A percentile compares a stretch with the other conserved stretches of the same genome.
Evolutionary conservation across 2,329 filamentous ascomycete species (phyloP).

Genomic region (Graphilbum ipis-grandicollis): DNA sequence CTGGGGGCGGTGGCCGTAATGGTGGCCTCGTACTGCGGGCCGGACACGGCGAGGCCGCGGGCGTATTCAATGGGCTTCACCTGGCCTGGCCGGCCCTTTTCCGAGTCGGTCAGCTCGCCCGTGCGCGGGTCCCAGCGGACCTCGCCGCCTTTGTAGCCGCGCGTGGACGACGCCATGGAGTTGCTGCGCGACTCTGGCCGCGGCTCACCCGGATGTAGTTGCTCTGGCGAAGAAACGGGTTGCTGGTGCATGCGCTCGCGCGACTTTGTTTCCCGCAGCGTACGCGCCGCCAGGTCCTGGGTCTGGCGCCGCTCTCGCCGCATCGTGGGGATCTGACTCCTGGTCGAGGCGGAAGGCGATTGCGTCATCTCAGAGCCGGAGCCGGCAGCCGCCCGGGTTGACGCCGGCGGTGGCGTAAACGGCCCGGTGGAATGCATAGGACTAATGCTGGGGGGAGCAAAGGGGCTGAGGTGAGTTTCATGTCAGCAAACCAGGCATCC

Average conservation of each 20-base stretch:
- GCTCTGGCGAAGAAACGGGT: constrained; percentile 9
- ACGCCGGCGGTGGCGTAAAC: too few relatives aligned
- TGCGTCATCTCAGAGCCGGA: neutral
- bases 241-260: constrained; percentile 15
- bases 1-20: neutral
- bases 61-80: constrained; percentile 35
- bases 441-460: neutral
- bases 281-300: constrained; percentile 19
- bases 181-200: constrained; percentile 10
- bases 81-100: constrained; percentile 36
- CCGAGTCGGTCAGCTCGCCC: constrained; percentile 43
- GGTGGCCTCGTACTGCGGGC: too few relatives aligned
- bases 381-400: too few relatives aligned
- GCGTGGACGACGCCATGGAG: constrained; percentile 3
- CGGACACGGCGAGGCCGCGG: constrained; percentile 15
- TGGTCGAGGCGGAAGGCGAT: constrained; percentile 7
- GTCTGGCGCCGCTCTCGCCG: constrained; percentile 31
- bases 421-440: constrained; percentile 8
- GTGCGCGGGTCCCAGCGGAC: constrained; percentile 49
- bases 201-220: constrained; percentile 9
- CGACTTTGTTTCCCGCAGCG: constrained; percentile 21
- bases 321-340: constrained; percentile 30
- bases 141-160: constrained; percentile 18
- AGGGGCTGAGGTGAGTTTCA: neutral
- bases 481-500: too few relatives aligned